Conservation (phyloP, 352 stramenopile species). For the Phytopythium ostracodes region DNA sequence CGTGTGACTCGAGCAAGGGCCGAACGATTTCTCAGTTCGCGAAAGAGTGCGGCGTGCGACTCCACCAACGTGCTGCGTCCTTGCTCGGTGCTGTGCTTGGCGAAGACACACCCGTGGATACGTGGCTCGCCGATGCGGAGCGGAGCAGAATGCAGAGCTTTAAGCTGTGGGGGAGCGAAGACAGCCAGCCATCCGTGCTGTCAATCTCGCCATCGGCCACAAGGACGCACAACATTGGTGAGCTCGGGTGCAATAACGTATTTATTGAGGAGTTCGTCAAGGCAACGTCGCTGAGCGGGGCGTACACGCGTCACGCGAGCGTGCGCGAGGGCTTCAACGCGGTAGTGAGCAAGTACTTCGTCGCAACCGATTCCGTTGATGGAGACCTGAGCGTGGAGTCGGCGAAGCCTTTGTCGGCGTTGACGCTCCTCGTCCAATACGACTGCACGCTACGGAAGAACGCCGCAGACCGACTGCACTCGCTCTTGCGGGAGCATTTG, state of each 20-base stretch:
- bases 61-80: slow-evolving; percentile 29
- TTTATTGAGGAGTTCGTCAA: slow-evolving; percentile 79
- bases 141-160: neutral
- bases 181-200: neutral
- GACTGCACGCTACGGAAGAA: slow-evolving; percentile 64
- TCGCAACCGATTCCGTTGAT: slow-evolving; percentile 5
- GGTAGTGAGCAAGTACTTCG: slow-evolving; percentile 46
- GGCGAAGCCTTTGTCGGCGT: slow-evolving; percentile 21
- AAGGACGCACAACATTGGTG: neutral
- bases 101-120: slow-evolving; percentile 20
- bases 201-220: neutral
- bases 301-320: slow-evolving; percentile 49
- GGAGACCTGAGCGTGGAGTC: neutral
- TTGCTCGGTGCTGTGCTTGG: slow-evolving; percentile 16
- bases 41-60: slow-evolving; percentile 27
- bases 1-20: slow-evolving; percentile 17
- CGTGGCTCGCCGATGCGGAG: slow-evolving; percentile 14
- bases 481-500: slow-evolving; percentile 74
- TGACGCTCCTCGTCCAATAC: slow-evolving; percentile 59
- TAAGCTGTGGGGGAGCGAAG: slow-evolving; percentile 4
- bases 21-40: slow-evolving; percentile 31
- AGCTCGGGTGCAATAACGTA: slow-evolving; percentile 48
- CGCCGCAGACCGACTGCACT: slow-evolving; percentile 50
- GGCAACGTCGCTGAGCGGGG: slow-evolving; percentile 45
- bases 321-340: slow-evolving; percentile 59